These are phyloP conservation scores for Capsicum pubescens DNA, from an alignment of 257 asterid species.

Conservation along the genomic window DNA sequence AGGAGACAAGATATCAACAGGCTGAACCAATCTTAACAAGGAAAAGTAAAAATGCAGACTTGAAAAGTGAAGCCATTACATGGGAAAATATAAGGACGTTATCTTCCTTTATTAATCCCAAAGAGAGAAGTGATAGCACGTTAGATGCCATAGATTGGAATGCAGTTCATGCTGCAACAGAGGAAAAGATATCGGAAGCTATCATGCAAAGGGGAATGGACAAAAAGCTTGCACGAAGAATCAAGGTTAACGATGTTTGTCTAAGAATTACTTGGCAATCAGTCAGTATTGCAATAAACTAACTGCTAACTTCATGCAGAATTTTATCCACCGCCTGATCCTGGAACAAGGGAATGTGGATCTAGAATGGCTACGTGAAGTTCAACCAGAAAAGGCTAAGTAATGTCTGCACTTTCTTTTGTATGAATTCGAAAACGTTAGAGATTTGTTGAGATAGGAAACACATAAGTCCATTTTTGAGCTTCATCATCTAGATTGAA, in stretches of 20 bases:
- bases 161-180: constrained; percentile 36
- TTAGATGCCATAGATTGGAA: constrained; percentile 39
- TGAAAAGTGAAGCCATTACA: constrained; percentile 21
- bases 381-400: constrained; percentile 34
- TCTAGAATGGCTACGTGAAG: constrained; percentile 35
- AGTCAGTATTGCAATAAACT: background rate
- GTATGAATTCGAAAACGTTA: background rate
- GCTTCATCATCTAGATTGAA: too few species aligned
- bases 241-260: constrained; percentile 31
- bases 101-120: constrained; percentile 14
- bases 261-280: background rate
- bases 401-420: constrained; percentile 14
- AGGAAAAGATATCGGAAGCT: constrained; percentile 27
- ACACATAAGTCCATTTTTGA: background rate
- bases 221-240: constrained; percentile 38
- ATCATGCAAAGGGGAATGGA: constrained; percentile 40
- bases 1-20: constrained; percentile 1
- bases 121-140: constrained; percentile 16
- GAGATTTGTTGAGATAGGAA: background rate
- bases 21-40: constrained; percentile 14
- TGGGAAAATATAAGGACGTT: constrained; percentile 37
- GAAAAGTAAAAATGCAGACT: constrained; percentile 25
- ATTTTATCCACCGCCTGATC: constrained; percentile 30
- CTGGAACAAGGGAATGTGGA: constrained; percentile 34
- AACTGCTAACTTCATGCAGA: constrained; percentile 30